Evolutionary conservation across 441 rosid species (phyloP).

Genomic region (Aleurites moluccanus): DNA sequence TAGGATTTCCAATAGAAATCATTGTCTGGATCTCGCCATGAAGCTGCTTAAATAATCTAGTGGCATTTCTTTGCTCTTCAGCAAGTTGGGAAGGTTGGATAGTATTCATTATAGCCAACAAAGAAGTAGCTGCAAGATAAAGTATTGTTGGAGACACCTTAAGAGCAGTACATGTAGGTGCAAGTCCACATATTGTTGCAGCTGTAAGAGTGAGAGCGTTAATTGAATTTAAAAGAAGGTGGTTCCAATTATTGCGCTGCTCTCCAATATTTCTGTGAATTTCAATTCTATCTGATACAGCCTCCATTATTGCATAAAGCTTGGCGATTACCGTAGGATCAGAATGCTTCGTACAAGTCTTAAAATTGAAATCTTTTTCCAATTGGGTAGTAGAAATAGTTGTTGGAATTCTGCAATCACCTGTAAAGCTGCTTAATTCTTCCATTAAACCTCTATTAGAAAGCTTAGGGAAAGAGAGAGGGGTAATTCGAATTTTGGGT

Average conservation of each 20-base stretch:
- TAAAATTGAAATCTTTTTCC: constrained; percentile 10
- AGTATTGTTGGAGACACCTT: constrained; percentile 30
- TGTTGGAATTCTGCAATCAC: constrained; percentile 11
- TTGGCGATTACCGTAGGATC: constrained; percentile 26
- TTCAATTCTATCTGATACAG: constrained; percentile 32
- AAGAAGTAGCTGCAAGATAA: constrained; percentile 29
- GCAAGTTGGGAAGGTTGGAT: constrained; percentile 40
- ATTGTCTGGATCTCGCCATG: constrained; percentile 24
- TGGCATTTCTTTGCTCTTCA: constrained; percentile 40
- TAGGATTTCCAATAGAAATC: constrained; percentile 21
- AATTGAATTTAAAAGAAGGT: constrained; percentile 36
- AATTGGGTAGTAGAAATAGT: neutral
- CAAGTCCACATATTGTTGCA: constrained; percentile 20
- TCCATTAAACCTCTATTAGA: constrained; percentile 1
- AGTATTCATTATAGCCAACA: constrained; percentile 23
- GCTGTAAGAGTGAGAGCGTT: constrained; percentile 35
- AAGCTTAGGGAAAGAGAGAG: constrained; percentile 13
- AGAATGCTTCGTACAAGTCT: constrained; percentile 15
- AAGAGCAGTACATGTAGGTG: constrained; percentile 18
- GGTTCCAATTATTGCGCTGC: constrained; percentile 40
- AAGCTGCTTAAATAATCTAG: constrained; percentile 38
- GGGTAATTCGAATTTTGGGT: constrained; percentile 15
- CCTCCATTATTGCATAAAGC: constrained; percentile 35
- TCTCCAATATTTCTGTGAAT: constrained; percentile 37
- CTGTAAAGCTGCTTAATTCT: neutral